Conservation (phyloP, 805 yeast species). For the Suhomyces prunicola region DNA sequence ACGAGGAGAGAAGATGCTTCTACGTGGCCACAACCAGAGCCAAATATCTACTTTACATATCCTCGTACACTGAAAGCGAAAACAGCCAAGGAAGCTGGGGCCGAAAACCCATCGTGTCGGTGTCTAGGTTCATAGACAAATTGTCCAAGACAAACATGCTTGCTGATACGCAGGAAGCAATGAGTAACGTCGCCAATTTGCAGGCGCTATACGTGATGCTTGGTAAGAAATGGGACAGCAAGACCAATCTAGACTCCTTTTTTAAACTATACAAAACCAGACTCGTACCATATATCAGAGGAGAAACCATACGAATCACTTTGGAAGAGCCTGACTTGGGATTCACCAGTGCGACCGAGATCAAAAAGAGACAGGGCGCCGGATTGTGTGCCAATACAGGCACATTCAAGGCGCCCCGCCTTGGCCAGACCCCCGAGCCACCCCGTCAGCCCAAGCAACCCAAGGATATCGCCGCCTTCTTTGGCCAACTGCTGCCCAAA, state of each 20-base stretch:
- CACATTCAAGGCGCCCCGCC: background rate
- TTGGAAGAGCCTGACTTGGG: constrained; percentile 1
- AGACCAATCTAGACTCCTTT: constrained; percentile 12
- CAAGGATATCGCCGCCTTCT: background rate
- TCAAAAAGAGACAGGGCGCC: constrained; percentile 1
- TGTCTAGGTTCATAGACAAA: constrained; percentile 27
- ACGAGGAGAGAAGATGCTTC: constrained; percentile 81
- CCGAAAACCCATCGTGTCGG: constrained; percentile 16
- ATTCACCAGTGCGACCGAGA: constrained; percentile 4
- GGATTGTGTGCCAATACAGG: background rate
- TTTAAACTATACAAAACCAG: constrained; percentile 12
- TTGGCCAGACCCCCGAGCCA: background rate
- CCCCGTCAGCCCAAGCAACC: background rate
- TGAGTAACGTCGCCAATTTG: constrained; percentile 15
- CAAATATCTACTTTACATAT: constrained; percentile 50
- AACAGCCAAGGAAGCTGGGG: constrained; percentile 16
- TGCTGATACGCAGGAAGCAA: constrained; percentile 14
- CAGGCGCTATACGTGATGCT: constrained; percentile 17
- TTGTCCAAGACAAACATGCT: constrained; percentile 7
- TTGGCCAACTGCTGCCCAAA: background rate
- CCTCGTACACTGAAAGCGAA: constrained; percentile 23
- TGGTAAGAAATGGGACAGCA: constrained; percentile 1
- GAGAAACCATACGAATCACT: constrained; percentile 3
- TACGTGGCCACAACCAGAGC: constrained; percentile 92
- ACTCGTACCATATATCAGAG: constrained; percentile 9